Evolutionary conservation across 2,329 filamentous ascomycete species (phyloP).

Genomic region (Calonectria hongkongensis): DNA sequence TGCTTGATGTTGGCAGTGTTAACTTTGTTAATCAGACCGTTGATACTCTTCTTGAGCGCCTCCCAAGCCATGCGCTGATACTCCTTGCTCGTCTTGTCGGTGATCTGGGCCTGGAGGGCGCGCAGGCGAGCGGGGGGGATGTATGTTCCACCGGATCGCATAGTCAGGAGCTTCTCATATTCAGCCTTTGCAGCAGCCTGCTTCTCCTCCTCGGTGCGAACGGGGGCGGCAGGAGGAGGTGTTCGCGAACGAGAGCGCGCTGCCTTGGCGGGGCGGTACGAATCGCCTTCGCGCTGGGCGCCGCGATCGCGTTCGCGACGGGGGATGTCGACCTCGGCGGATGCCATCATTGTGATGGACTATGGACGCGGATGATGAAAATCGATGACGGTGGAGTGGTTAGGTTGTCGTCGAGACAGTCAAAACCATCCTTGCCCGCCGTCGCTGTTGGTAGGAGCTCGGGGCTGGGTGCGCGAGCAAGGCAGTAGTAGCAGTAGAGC

Average conservation of each 20-base stretch:
- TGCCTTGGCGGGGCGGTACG: constrained; percentile 66
- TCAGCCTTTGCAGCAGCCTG: constrained; percentile 92
- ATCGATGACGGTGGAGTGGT: constrained; percentile 32
- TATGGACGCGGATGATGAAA: constrained; percentile 21
- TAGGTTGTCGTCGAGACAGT: constrained; percentile 38
- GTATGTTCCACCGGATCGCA: constrained; percentile 96
- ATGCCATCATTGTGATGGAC: constrained; percentile 62
- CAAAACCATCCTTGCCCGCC: constrained; percentile 41
- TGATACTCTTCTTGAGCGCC: constrained; percentile 98
- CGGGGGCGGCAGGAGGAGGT: constrained; percentile 60
- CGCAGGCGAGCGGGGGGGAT: constrained; percentile 94
- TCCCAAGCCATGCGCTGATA: constrained; percentile 99
- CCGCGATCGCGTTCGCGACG: constrained; percentile 61
- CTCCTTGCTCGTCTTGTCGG: constrained; percentile 95
- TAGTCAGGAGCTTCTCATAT: constrained; percentile 92
- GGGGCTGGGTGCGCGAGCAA: constrained; percentile 40
- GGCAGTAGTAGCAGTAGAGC: constrained; percentile 21
- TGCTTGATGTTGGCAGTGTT: constrained; percentile 98
- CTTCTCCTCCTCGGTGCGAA: constrained; percentile 85
- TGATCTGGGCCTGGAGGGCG: constrained; percentile 96
- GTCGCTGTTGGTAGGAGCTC: constrained; percentile 38
- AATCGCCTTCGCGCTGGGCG: constrained; percentile 68
- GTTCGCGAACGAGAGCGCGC: constrained; percentile 55
- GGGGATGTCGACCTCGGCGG: constrained; percentile 65
- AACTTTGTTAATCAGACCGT: constrained; percentile 99